These are phyloP conservation scores for Fomitopsis betulina DNA, from an alignment of 1,284 basidiomycete species.

Conservation along the genomic window DNA sequence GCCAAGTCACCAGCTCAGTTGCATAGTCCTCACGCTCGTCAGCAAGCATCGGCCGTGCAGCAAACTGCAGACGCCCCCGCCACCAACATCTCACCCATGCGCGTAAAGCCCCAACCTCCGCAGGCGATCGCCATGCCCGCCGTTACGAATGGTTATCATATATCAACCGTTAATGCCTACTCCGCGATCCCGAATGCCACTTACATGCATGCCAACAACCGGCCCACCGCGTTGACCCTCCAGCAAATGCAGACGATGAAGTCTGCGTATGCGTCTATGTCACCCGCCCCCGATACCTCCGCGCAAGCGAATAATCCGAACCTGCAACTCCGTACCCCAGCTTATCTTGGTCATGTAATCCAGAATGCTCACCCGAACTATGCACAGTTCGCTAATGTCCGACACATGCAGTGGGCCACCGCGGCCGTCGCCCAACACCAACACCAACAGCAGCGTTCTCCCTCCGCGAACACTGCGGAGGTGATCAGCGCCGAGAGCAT, in stretches of 20 bases:
- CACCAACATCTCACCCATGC: constrained; percentile 25
- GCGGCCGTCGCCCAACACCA: constrained; percentile 21
- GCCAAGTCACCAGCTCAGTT: constrained; percentile 12
- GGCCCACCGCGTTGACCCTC: constrained; percentile 34
- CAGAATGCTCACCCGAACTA: constrained; percentile 32
- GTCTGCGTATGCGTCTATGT: constrained; percentile 38
- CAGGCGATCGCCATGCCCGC: constrained; percentile 26
- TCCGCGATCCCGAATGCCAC: constrained; percentile 29
- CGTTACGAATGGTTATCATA: constrained; percentile 41
- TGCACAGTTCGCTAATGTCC: constrained; percentile 36
- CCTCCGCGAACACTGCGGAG: constrained; percentile 24
- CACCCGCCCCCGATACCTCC: constrained; percentile 33
- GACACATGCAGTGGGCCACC: constrained; percentile 40
- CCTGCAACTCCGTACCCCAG: constrained; percentile 24
- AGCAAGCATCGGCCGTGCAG: constrained; percentile 4
- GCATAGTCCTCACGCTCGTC: constrained; percentile 12
- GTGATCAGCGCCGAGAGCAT: constrained; percentile 22
- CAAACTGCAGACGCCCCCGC: constrained; percentile 10
- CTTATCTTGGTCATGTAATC: constrained; percentile 31
- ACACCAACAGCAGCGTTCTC: constrained; percentile 33
- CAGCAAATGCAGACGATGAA: constrained; percentile 58
- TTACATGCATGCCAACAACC: constrained; percentile 28
- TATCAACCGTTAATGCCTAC: constrained; percentile 38
- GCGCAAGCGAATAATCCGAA: constrained; percentile 32
- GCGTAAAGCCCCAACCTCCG: constrained; percentile 42